These are phyloP conservation scores for Phanerochaete sordida DNA, from an alignment of 768 basidiomycete species.

Conservation along the genomic window DNA sequence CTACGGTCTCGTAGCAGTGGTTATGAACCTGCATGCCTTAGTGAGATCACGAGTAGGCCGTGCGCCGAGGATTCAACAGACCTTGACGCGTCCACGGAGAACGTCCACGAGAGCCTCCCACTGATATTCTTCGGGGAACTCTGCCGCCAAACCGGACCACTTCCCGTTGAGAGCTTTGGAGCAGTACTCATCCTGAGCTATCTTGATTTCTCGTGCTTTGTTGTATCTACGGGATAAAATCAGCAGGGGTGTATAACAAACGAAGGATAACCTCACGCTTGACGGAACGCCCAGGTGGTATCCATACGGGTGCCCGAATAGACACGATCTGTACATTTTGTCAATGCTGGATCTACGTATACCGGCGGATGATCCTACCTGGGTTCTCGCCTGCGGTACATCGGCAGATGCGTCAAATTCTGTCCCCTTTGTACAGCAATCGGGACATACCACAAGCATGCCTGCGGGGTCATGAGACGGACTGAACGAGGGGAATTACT, in stretches of 20 bases:
- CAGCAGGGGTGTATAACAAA: no score
- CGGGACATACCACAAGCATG: slow-evolving; percentile 55
- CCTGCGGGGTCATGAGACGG: slow-evolving; percentile 24
- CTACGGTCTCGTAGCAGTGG: slow-evolving; percentile 65
- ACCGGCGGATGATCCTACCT: slow-evolving; percentile 24
- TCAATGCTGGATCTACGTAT: background rate
- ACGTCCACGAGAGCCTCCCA: slow-evolving; percentile 82
- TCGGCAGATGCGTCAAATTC: background rate
- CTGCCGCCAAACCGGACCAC: slow-evolving; percentile 44
- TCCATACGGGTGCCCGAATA: slow-evolving; percentile 53
- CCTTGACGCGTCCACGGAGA: slow-evolving; percentile 74
- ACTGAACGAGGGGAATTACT: background rate
- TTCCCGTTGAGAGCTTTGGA: slow-evolving; percentile 40
- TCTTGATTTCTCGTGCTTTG: slow-evolving; percentile 62
- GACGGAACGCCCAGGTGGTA: slow-evolving; percentile 62
- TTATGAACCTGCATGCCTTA: slow-evolving; percentile 55
- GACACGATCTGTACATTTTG: slow-evolving; percentile 23
- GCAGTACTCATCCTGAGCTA: slow-evolving; percentile 68
- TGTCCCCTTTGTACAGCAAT: no score
- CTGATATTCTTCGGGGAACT: slow-evolving; percentile 67
- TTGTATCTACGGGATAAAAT: slow-evolving; percentile 45
- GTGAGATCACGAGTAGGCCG: no score
- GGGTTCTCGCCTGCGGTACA: slow-evolving; percentile 50
- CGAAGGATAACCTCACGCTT: no score
- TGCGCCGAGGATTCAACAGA: slow-evolving; percentile 24